Base-by-base conservation (phyloP, 148 eudicot species). In the Silene conica region DNA sequence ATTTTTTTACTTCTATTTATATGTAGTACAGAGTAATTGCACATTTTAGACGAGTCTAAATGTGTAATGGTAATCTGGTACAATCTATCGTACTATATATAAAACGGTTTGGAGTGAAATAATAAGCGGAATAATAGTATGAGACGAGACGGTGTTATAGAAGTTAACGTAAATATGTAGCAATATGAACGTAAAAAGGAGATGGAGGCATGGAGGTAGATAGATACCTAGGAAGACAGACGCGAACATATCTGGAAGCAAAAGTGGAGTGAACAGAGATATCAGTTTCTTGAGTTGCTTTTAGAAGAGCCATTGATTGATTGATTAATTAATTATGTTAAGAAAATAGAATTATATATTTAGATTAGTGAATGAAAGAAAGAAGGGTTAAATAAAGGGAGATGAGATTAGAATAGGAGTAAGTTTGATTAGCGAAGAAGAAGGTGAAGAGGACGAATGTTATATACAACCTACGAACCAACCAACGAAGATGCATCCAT, bases 241-340 rank as follows among this genome's bases (percentile, higher is more conserved):
- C 73, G 11, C 73, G 73, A 25, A 70, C 73, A 70, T 70, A 70
- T 70, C 73, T 50, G 11, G 73, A 70, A 20, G 73, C 73, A 26
- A 70, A 70, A 28, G 73, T 70, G 22, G 73, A 70, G 43, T 70
- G 73, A 70, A 70, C 61, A 70, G 73, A 70, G 10, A 16, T 61
- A 54, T 70, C 73, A 54, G 38, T 50, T 70, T 70, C 61, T 2
- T 6, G 43, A 0, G 18, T 59, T 25, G 73, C 60, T 26, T 70
- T 70, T 22, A 59, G 18, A 50, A 70, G 61, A 22, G 61, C 73
- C 73, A 70, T 70, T 70, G 1, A 22, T 26, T 26, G 2, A 22
- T 45, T 41, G 2, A 21, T 41, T 19, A 4, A 11, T 23, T 5
- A n/a, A 65, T 16, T 66, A 7, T 38, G 6, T 46, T 66, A 41